phyloP scores from a whole-genome alignment of 2,329 filamentous ascomycete genomes.

The Ophiostoma ulmi region DNA sequence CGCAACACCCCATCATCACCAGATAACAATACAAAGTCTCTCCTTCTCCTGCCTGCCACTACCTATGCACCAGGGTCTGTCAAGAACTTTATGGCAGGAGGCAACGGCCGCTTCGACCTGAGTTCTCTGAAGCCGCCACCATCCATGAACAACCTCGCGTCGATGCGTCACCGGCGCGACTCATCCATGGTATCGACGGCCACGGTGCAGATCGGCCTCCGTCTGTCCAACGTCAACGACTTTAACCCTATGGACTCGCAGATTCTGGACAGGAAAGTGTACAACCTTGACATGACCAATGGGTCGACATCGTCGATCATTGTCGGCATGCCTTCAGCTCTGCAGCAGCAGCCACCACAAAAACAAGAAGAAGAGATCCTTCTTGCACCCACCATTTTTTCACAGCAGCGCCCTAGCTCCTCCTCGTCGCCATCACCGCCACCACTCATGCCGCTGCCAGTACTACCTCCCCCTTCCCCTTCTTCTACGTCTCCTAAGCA shows the following conservation, averaged over 20 bases:
- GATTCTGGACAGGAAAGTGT: conserved; percentile 35
- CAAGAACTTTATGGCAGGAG: conserved; percentile 9
- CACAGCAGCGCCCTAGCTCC: neutral
- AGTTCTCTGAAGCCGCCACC: conserved; percentile 42
- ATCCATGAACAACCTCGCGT: conserved; percentile 38
- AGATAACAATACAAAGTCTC: conserved; percentile 30
- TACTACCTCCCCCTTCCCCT: neutral
- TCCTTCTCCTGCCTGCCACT: conserved; percentile 44
- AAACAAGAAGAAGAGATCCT: neutral
- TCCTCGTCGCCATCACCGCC: neutral
- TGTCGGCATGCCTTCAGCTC: neutral
- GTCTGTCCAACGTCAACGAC: conserved; percentile 57
- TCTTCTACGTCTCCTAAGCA: neutral
- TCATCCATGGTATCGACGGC: conserved; percentile 61
- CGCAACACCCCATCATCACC: neutral
- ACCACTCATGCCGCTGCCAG: conserved; percentile 1
- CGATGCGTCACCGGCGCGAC: conserved; percentile 48
- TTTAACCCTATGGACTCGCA: conserved; percentile 39
- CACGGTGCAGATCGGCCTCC: conserved; percentile 66
- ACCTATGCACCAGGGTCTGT: conserved; percentile 39
- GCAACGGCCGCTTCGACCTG: conserved; percentile 25
- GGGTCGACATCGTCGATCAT: neutral
- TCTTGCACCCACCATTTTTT: conserved; percentile 7
- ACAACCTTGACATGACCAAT: conserved; percentile 32
- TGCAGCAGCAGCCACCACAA: conserved; percentile 12